These are phyloP conservation scores for Umbelopsis vinacea DNA, from an alignment of 192 early-diverging fungal genomes.

Conservation along the genomic window DNA sequence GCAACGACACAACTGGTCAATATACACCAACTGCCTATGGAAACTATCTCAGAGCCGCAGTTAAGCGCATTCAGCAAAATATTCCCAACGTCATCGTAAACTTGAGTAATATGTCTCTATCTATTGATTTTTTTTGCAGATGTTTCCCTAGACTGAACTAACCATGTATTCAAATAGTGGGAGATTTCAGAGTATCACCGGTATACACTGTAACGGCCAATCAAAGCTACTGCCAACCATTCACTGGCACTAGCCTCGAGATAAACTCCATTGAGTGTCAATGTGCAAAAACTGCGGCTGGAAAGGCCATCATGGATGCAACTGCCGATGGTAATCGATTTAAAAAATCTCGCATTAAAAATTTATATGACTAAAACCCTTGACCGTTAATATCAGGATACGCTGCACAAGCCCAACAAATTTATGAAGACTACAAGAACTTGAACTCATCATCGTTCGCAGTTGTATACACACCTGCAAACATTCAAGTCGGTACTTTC, in stretches of 20 bases:
- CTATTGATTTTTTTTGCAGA: too few species aligned
- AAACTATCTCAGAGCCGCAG: slow-evolving; percentile 25
- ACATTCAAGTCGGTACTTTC: slow-evolving; percentile 18
- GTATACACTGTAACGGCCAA: slow-evolving; percentile 23
- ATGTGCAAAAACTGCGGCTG: slow-evolving; percentile 13
- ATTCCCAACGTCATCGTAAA: slow-evolving; percentile 27
- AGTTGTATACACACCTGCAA: slow-evolving; percentile 22
- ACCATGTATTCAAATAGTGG: slow-evolving; percentile 16
- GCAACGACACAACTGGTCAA: neutral
- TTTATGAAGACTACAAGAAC: slow-evolving; percentile 27
- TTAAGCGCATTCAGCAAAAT: slow-evolving; percentile 15
- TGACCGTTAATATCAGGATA: neutral
- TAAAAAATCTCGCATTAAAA: neutral
- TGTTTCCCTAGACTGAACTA: neutral
- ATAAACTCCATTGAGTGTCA: slow-evolving; percentile 20
- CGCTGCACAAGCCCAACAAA: slow-evolving; percentile 18
- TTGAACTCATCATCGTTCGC: slow-evolving; percentile 18
- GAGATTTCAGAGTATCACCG: slow-evolving; percentile 29
- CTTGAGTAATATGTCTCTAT: slow-evolving; percentile 19
- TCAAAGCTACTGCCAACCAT: slow-evolving; percentile 27
- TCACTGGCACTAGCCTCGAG: neutral
- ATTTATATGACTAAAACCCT: neutral
- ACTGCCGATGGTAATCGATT: slow-evolving; percentile 16
- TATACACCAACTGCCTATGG: slow-evolving; percentile 15
- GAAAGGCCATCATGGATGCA: slow-evolving; percentile 26